Conservation (phyloP, 345 rosid genomes). For the Capsella bursapastoris region DNA sequence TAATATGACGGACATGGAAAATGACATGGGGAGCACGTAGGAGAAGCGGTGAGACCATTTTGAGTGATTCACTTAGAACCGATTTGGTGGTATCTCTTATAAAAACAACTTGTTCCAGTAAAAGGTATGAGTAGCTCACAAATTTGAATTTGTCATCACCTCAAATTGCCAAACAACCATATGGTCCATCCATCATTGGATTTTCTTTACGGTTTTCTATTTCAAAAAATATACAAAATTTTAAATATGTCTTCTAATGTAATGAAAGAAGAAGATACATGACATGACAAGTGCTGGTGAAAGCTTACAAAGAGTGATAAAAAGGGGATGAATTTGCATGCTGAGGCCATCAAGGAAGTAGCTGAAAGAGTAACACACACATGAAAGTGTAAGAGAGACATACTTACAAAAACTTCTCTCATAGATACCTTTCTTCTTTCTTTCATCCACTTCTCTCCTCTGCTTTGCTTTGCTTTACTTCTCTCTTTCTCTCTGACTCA, state of each 20-base stretch:
- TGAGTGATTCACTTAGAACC: constrained; percentile 23
- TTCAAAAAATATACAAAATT: not conserved
- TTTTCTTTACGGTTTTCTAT: not conserved
- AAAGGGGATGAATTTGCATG: constrained; percentile 46
- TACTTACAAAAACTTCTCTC: constrained; percentile 33
- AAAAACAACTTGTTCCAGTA: constrained; percentile 15
- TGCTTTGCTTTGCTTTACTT: not conserved
- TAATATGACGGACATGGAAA: constrained; percentile 17
- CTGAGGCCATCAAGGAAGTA: constrained; percentile 40
- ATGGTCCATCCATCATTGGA: constrained; percentile 31
- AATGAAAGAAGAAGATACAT: not conserved
- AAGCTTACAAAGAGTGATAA: constrained; percentile 30
- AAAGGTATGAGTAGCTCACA: not conserved
- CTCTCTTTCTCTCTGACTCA: constrained; percentile 36
- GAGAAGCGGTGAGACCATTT: constrained; percentile 36
- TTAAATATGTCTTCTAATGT: not conserved
- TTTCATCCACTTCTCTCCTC: constrained; percentile 22
- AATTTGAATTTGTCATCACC: constrained; percentile 36
- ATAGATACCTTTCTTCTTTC: constrained; percentile 48
- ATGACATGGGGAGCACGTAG: constrained; percentile 32
- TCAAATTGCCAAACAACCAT: constrained; percentile 31
- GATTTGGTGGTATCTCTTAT: constrained; percentile 19
- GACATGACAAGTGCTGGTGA: constrained; percentile 41
- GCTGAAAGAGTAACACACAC: constrained; percentile 45
- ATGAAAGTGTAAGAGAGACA: constrained; percentile 45